Conservation (phyloP, 768 basidiomycete genomes). For the Strobilomyces confusus region DNA sequence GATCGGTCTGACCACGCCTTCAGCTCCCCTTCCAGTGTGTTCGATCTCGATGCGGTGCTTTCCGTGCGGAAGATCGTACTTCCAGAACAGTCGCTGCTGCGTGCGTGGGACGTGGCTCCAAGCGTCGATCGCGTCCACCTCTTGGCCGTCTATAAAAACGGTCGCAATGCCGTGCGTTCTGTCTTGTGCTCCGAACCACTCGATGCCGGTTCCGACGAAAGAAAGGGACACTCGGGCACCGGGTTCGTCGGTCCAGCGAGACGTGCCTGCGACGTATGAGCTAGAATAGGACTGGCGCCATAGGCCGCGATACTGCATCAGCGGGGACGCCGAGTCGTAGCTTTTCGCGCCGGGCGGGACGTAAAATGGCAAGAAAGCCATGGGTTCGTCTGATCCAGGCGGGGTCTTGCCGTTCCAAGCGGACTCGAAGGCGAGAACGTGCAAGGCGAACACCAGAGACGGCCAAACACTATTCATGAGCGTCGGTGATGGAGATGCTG, state of each 20-base stretch:
- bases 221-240: conserved; percentile 52
- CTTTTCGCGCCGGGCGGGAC: conserved; percentile 69
- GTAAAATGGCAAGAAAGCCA: conserved; percentile 63
- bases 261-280: conserved; percentile 46
- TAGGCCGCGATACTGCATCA: conserved; percentile 56
- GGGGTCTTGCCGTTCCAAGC: conserved; percentile 69
- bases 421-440: conserved; percentile 30
- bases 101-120: conserved; percentile 35
- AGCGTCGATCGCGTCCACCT: conserved; percentile 42
- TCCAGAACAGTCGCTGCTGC: conserved; percentile 66
- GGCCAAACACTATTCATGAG: conserved; percentile 1
- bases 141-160: conserved; percentile 56
- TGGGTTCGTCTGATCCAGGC: conserved; percentile 42
- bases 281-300: conserved; percentile 57
- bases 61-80: conserved; percentile 45
- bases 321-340: conserved; percentile 65
- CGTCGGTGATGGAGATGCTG: background rate
- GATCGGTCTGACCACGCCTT: conserved; percentile 31
- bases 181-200: conserved; percentile 69
- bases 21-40: conserved; percentile 44
- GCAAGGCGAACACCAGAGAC: conserved; percentile 4
- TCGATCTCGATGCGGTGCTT: conserved; percentile 63
- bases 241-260: conserved; percentile 46
- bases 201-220: conserved; percentile 72
- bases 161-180: conserved; percentile 49